These are phyloP conservation scores for cucumber (Cucumis sativus) DNA, from an alignment of 306 rosid genomes.

Conservation along the genomic window Cucumber_9930_V3 NC_026657.2:29759501-29760000, in stretches of 20 bases:
- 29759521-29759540: background rate
- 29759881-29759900: background rate
- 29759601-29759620: constrained; percentile 3
- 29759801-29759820: background rate
- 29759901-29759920: background rate
- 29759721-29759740: constrained; percentile 9
- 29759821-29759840: background rate
- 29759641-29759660: background rate
- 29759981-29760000: background rate
- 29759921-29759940: background rate
- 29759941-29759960: background rate
- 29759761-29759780: constrained; percentile 3
- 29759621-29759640: constrained; percentile 8
- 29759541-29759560: background rate
- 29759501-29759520: background rate
- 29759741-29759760: background rate
- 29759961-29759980: background rate
- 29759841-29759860: background rate
- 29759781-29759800: background rate
- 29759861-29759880: background rate
- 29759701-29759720: constrained; percentile 13
- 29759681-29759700: background rate
- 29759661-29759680: constrained; percentile 9
- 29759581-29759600: background rate
- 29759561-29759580: background rate